phyloP scores from a whole-genome alignment of 164 flowering plant species.

The Amborella trichopoda region DNA sequence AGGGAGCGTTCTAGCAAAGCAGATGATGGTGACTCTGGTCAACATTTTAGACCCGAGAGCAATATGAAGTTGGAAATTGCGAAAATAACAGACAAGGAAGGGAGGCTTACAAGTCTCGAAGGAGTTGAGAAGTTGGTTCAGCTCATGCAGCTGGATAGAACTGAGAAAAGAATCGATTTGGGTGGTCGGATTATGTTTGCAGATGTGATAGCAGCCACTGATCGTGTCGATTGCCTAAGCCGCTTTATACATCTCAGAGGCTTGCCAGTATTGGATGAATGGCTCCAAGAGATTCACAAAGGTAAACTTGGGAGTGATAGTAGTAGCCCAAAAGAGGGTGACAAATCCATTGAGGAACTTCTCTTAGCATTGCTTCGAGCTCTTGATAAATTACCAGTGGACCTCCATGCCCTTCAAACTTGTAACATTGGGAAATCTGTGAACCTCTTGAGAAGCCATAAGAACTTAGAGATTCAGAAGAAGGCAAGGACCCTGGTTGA shows the following conservation, averaged over 20 bases:
- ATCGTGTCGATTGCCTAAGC: slow-evolving; percentile 61
- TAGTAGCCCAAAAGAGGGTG: slow-evolving; percentile 52
- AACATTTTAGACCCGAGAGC: slow-evolving; percentile 32
- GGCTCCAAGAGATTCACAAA: slow-evolving; percentile 90
- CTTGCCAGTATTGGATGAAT: slow-evolving; percentile 68
- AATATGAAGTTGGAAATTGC: slow-evolving; percentile 55
- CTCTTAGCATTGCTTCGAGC: slow-evolving; percentile 79
- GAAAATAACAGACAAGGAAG: slow-evolving; percentile 67
- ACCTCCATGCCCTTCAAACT: slow-evolving; percentile 68
- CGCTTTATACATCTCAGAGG: slow-evolving; percentile 79
- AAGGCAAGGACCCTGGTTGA: slow-evolving; percentile 72
- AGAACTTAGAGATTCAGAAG: slow-evolving; percentile 49
- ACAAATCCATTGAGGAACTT: slow-evolving; percentile 70
- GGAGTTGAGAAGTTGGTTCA: slow-evolving; percentile 74
- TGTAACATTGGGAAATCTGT: slow-evolving; percentile 90
- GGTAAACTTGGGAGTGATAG: slow-evolving; percentile 59
- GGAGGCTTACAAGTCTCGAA: slow-evolving; percentile 48
- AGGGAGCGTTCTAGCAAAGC: slow-evolving; percentile 42
- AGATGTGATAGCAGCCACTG: slow-evolving; percentile 65
- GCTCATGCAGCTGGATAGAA: slow-evolving; percentile 53
- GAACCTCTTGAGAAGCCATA: slow-evolving; percentile 53
- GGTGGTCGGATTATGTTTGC: slow-evolving; percentile 55
- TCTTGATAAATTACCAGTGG: slow-evolving; percentile 81
- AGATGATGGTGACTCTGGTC: slow-evolving; percentile 60
- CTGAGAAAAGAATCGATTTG: slow-evolving; percentile 59